phyloP scores from a whole-genome alignment of 352 stramenopile genomes.

The Phytopythium boreale region DNA sequence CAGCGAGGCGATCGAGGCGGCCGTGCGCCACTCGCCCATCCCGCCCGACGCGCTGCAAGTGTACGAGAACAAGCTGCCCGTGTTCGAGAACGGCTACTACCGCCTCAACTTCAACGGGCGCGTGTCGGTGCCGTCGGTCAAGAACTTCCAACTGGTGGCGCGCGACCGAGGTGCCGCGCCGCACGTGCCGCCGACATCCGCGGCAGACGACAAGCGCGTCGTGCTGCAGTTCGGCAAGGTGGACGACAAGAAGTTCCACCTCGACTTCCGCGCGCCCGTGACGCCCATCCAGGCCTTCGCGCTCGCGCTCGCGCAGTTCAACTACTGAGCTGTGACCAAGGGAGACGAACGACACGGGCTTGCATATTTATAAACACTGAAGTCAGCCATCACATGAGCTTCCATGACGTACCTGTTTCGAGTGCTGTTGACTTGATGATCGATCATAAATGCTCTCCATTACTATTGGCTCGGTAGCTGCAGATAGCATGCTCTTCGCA shows the following conservation, averaged over 20 bases:
- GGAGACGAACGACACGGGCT: too few species aligned
- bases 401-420: too few species aligned
- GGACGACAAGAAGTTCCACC: slow-evolving; percentile 73
- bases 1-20: slow-evolving; percentile 4
- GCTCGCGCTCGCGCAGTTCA: slow-evolving; percentile 66
- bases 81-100: slow-evolving; percentile 80
- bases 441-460: too few species aligned
- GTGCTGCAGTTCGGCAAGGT: slow-evolving; percentile 80
- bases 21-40: slow-evolving; percentile 22
- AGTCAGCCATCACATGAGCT: too few species aligned
- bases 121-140: slow-evolving; percentile 72
- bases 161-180: background rate
- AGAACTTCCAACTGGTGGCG: slow-evolving; percentile 76
- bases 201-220: slow-evolving; percentile 20
- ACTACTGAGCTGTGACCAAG: slow-evolving; percentile 24
- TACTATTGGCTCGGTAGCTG: too few species aligned
- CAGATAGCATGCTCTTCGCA: too few species aligned
- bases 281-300: slow-evolving; percentile 75
- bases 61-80: slow-evolving; percentile 65
- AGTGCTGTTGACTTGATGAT: too few species aligned
- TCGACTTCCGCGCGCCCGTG: slow-evolving; percentile 71
- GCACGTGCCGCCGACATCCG: slow-evolving; percentile 6
- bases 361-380: too few species aligned
- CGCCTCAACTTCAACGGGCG: slow-evolving; percentile 78
- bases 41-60: slow-evolving; percentile 29